Conservation (phyloP, 306 rosid species). For the Pueraria montana region DNA sequence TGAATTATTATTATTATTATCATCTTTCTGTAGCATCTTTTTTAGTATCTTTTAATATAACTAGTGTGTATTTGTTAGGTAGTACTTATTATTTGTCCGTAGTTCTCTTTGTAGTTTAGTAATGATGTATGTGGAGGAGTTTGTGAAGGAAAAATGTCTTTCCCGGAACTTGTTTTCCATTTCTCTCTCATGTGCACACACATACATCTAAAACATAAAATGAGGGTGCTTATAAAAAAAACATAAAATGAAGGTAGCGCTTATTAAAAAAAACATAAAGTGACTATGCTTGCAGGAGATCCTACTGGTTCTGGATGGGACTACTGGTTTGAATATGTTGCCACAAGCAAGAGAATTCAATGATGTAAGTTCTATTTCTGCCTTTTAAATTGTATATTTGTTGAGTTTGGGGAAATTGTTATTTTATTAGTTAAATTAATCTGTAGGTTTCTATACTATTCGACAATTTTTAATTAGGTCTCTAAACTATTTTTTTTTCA, state of each 20-base stretch:
- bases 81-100: background rate
- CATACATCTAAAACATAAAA: background rate
- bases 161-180: slow-evolving; percentile 1
- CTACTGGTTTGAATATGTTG: slow-evolving; percentile 98
- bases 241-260: background rate
- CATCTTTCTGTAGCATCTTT: background rate
- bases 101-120: background rate
- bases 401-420: slow-evolving; percentile 18
- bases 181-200: background rate
- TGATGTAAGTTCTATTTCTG: slow-evolving; percentile 68
- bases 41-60: background rate
- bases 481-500: too few species aligned
- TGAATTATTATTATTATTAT: background rate
- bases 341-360: slow-evolving; percentile 97
- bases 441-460: too few species aligned
- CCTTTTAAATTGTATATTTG: slow-evolving; percentile 37
- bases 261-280: too few species aligned
- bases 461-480: too few species aligned
- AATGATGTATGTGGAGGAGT: background rate
- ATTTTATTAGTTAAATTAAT: too few species aligned
- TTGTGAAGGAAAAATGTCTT: slow-evolving; percentile 4
- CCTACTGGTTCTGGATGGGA: slow-evolving; percentile 95
- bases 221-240: background rate
- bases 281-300: slow-evolving; percentile 75
- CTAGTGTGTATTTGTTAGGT: background rate